These are phyloP conservation scores for Phaseolus lunatus DNA, from an alignment of 306 rosid species.

Conservation along the genomic window DNA sequence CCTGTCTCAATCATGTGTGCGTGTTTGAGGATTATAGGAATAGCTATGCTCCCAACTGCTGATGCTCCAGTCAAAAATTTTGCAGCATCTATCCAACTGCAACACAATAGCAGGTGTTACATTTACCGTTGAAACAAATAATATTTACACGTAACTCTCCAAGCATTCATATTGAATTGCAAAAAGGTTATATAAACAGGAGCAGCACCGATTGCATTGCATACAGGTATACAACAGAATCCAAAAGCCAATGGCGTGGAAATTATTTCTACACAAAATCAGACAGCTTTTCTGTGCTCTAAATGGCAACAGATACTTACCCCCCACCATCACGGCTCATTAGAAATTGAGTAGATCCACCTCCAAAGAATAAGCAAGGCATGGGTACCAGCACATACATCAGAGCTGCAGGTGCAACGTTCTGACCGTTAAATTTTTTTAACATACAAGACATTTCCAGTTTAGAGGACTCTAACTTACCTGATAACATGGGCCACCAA, in stretches of 20 bases:
- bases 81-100: constrained; percentile 97
- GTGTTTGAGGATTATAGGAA: constrained; percentile 91
- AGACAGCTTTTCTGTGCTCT: constrained; percentile 31
- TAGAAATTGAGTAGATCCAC: constrained; percentile 86
- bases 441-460: constrained; percentile 27
- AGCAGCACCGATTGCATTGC: constrained; percentile 15
- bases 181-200: neutral
- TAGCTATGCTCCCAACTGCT: constrained; percentile 86
- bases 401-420: constrained; percentile 71
- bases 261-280: constrained; percentile 7
- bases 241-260: neutral
- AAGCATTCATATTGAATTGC: constrained; percentile 13
- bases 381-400: constrained; percentile 91
- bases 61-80: constrained; percentile 97
- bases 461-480: constrained; percentile 51
- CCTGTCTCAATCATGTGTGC: constrained; percentile 94
- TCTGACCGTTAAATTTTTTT: constrained; percentile 17
- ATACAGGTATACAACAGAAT: constrained; percentile 15
- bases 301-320: constrained; percentile 37
- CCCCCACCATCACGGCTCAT: constrained; percentile 75
- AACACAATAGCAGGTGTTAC: constrained; percentile 35
- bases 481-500: constrained; percentile 99
- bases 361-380: constrained; percentile 99
- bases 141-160: neutral
- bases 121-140: neutral